Conservation (phyloP, 2,329 filamentous ascomycete genomes). For the Trichoderma brevicompactum region DNA sequence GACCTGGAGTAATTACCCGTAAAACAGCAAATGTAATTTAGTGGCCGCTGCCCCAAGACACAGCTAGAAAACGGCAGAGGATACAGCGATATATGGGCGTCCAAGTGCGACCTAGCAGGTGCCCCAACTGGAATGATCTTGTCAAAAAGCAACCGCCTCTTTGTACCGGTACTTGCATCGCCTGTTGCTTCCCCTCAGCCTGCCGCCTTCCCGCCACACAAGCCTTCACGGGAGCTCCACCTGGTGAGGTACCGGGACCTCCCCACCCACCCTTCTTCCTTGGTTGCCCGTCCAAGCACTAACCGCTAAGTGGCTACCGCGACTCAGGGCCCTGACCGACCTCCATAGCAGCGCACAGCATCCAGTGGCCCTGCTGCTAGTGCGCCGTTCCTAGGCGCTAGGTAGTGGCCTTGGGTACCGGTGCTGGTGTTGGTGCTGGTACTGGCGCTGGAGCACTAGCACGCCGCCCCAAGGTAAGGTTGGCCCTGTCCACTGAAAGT, state of each 20-base stretch:
- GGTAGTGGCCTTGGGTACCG: conserved; percentile 1
- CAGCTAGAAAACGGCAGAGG: neutral
- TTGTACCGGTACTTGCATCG: conserved; percentile 23
- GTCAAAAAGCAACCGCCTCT: conserved; percentile 5
- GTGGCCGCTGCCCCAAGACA: neutral
- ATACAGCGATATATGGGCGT: neutral
- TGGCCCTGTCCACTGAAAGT: conserved; percentile 25
- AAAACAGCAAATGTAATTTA: conserved; percentile 1
- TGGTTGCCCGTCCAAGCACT: conserved; percentile 18
- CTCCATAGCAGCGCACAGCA: conserved; percentile 3
- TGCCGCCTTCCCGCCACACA: neutral
- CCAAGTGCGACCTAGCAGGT: neutral
- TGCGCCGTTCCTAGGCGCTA: neutral
- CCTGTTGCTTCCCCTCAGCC: conserved; percentile 8
- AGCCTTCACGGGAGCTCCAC: conserved; percentile 20
- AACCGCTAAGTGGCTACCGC: conserved; percentile 23
- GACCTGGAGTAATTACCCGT: conserved; percentile 18
- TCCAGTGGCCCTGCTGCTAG: conserved; percentile 12
- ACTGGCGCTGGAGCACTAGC: conserved; percentile 13
- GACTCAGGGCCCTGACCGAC: conserved; percentile 28
- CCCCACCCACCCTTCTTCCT: conserved; percentile 21
- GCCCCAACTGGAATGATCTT: conserved; percentile 3
- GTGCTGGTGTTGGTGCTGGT: conserved; percentile 1
- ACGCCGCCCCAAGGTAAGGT: neutral
- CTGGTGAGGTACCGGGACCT: conserved; percentile 27